Percentiles rank a stretch among this genome's conserved stretches.
Evolutionary conservation across 306 rosid species (phyloP).

Genomic region (Erythrophleum fordii): DNA sequence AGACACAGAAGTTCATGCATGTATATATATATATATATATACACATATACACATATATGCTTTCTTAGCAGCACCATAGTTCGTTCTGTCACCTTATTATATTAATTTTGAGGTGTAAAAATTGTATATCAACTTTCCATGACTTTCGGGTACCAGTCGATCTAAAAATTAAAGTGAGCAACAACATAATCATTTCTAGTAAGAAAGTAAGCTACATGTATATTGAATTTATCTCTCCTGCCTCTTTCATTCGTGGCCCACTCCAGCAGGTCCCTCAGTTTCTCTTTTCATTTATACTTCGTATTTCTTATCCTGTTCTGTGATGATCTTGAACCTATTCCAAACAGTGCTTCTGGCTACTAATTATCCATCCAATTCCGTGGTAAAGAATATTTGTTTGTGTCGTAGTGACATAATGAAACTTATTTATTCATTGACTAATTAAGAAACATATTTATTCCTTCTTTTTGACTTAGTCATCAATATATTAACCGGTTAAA

Average conservation of each 20-base stretch:
- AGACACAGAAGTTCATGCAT: too few relatives aligned
- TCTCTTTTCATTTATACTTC: not conserved
- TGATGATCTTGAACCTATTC: not conserved
- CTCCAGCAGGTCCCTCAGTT: constrained; percentile 38
- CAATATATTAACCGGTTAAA: too few relatives aligned
- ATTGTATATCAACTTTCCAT: not conserved
- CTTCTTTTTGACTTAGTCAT: not conserved
- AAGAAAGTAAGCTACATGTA: constrained; percentile 52
- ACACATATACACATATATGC: too few relatives aligned
- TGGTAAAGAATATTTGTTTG: too few relatives aligned
- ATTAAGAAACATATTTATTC: not conserved
- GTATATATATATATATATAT: too few relatives aligned
- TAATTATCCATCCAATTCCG: not conserved
- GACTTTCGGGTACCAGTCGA: not conserved
- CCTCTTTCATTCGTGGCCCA: constrained; percentile 49
- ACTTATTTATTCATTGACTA: not conserved
- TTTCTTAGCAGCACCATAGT: too few relatives aligned
- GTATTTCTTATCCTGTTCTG: not conserved
- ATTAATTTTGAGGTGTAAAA: constrained; percentile 32
- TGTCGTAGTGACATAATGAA: too few relatives aligned
- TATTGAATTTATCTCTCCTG: constrained; percentile 50
- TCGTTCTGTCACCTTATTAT: not conserved
- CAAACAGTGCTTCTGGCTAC: not conserved
- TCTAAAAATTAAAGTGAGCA: constrained; percentile 29
- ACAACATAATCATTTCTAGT: constrained; percentile 58